These are phyloP conservation scores for Apiotrichum sp. DNA, from an alignment of 1,284 basidiomycete genomes.

Conservation along the genomic window DNA sequence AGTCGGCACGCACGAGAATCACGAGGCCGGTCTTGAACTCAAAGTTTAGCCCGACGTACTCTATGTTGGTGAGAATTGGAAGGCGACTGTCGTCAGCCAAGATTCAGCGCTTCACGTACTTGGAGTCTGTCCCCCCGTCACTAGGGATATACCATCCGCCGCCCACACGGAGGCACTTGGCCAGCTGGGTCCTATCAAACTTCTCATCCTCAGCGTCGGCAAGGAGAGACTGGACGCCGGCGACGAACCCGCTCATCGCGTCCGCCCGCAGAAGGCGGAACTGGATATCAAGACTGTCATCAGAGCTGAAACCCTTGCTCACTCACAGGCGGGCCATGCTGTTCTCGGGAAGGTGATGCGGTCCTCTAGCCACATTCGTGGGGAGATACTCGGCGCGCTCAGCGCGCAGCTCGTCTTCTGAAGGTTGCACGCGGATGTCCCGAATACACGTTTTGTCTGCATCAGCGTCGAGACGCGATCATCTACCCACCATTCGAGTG, in stretches of 20 bases:
- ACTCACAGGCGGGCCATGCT: not conserved
- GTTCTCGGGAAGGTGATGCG: conserved; percentile 48
- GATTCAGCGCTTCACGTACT: no score
- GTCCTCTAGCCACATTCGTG: conserved; percentile 55
- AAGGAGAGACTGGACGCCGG: conserved; percentile 51
- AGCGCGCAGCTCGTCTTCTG: conserved; percentile 56
- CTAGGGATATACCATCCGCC: conserved; percentile 4
- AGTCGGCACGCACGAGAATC: conserved; percentile 48
- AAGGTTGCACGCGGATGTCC: conserved; percentile 59
- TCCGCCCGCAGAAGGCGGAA: conserved; percentile 66
- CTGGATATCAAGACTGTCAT: conserved; percentile 56
- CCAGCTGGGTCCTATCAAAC: not conserved
- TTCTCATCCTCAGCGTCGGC: conserved; percentile 45
- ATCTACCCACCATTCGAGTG: conserved; percentile 4
- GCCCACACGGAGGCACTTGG: not conserved
- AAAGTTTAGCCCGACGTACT: conserved; percentile 49
- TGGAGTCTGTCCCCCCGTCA: not conserved
- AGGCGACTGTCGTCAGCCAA: conserved; percentile 46
- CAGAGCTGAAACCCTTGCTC: conserved; percentile 26
- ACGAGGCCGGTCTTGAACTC: conserved; percentile 52
- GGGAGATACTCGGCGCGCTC: conserved; percentile 54
- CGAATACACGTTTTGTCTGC: conserved; percentile 54
- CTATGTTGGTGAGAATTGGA: conserved; percentile 55
- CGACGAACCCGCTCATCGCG: conserved; percentile 47
- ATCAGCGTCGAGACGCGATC: not conserved